phyloP scores from a whole-genome alignment of 495 filamentous ascomycete genomes.

The Penicilliopsis zonata region DNA sequence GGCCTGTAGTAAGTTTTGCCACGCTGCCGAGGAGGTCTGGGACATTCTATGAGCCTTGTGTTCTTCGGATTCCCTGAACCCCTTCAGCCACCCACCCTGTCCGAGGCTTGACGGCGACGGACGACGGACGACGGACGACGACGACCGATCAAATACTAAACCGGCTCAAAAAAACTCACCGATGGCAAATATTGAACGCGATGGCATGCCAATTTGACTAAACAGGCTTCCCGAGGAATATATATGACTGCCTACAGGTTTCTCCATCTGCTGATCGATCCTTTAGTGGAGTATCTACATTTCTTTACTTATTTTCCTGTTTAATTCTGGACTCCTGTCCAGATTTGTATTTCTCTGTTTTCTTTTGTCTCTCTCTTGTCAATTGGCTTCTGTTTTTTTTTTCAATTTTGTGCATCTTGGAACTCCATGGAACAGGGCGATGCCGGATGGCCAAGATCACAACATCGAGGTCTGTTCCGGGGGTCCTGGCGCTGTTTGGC shows the following conservation, averaged over 20 bases:
- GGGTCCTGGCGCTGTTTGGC: constrained; percentile 13
- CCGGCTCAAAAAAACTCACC: too few relatives aligned
- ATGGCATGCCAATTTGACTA: background rate
- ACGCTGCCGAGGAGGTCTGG: constrained; percentile 95
- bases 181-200: too few relatives aligned
- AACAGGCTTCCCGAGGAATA: background rate
- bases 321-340: too few relatives aligned
- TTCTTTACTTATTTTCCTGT: too few relatives aligned
- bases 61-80: background rate
- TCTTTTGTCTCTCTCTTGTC: background rate
- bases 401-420: constrained; percentile 1
- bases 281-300: too few relatives aligned
- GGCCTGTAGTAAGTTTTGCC: constrained; percentile 98
- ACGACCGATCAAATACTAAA: too few relatives aligned
- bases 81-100: background rate
- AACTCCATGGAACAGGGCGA: constrained; percentile 12
- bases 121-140: too few relatives aligned
- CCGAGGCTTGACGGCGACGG: background rate
- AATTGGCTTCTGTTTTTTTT: constrained; percentile 1
- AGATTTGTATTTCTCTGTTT: too few relatives aligned
- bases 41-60: constrained; percentile 55
- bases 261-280: too few relatives aligned
- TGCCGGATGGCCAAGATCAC: constrained; percentile 29
- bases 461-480: constrained; percentile 35
- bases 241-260: background rate